Conservation (phyloP, 306 rosid genomes). For the Quercus ilex region DNA sequence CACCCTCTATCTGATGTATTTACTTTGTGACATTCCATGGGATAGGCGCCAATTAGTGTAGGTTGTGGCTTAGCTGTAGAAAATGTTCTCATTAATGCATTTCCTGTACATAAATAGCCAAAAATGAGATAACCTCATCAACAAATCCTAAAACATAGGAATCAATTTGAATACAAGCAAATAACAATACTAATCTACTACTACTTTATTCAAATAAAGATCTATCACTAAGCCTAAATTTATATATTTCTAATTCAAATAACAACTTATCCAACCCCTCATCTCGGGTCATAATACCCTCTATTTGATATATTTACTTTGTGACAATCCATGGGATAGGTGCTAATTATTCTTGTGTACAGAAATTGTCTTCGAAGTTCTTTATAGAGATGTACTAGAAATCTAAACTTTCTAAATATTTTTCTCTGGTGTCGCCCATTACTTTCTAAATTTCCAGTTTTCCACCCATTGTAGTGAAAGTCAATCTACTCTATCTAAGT, state of each 20-base stretch:
- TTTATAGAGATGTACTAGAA: background rate
- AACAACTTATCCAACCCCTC: background rate
- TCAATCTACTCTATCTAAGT: background rate
- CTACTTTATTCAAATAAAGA: too few species aligned
- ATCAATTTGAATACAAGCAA: too few species aligned
- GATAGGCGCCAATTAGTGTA: background rate
- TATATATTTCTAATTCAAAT: too few species aligned
- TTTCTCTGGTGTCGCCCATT: background rate
- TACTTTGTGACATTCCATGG: background rate
- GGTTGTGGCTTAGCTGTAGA: background rate
- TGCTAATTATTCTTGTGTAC: background rate
- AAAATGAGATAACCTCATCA: too few species aligned
- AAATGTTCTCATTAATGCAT: background rate
- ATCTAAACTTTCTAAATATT: background rate
- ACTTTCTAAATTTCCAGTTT: background rate
- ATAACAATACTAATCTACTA: too few species aligned
- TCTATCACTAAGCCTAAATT: too few species aligned
- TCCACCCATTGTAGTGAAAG: background rate
- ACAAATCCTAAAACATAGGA: too few species aligned
- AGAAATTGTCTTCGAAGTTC: background rate
- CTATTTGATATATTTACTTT: background rate
- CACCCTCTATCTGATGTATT: background rate
- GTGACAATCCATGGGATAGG: background rate
- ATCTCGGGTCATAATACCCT: background rate
- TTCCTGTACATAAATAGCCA: too few species aligned